phyloP scores from a whole-genome alignment of 805 yeast genomes.

The Lipomyces kockii region DNA sequence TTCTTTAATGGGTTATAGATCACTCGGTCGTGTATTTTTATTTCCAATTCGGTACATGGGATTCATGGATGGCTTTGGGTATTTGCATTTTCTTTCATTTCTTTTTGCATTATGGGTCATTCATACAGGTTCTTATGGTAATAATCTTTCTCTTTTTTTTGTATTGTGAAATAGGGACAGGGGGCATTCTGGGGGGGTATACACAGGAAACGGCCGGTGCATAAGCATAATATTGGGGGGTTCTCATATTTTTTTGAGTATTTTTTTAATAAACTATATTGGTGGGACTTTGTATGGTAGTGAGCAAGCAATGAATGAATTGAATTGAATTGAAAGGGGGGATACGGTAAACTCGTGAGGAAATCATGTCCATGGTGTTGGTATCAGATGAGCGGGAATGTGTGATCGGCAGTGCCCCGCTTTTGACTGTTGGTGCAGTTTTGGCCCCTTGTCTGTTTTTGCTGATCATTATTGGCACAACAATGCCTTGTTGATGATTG shows the following conservation, averaged over 20 bases:
- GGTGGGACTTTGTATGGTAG: too few species aligned
- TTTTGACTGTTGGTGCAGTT: too few species aligned
- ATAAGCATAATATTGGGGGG: background rate
- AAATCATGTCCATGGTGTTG: too few species aligned
- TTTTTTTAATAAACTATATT: too few species aligned
- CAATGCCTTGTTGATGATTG: too few species aligned
- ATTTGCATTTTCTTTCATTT: background rate
- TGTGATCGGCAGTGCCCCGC: too few species aligned
- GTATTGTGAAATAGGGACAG: background rate
- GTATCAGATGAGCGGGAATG: too few species aligned
- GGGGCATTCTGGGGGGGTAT: background rate
- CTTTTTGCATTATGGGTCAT: conserved; percentile 1
- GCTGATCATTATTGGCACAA: too few species aligned
- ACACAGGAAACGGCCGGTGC: background rate
- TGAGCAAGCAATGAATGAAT: too few species aligned
- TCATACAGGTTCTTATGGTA: background rate
- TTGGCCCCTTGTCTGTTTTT: too few species aligned
- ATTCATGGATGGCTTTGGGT: conserved; percentile 7
- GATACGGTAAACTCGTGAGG: too few species aligned
- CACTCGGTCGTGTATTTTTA: background rate
- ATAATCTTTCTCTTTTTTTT: background rate
- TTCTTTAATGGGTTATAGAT: background rate
- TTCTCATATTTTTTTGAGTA: background rate
- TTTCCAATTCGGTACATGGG: conserved; percentile 6
- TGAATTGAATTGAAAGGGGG: too few species aligned